Evolutionary conservation across 148 eudicot genomes (phyloP).

Genomic region (Nyssa sinensis): DNA sequence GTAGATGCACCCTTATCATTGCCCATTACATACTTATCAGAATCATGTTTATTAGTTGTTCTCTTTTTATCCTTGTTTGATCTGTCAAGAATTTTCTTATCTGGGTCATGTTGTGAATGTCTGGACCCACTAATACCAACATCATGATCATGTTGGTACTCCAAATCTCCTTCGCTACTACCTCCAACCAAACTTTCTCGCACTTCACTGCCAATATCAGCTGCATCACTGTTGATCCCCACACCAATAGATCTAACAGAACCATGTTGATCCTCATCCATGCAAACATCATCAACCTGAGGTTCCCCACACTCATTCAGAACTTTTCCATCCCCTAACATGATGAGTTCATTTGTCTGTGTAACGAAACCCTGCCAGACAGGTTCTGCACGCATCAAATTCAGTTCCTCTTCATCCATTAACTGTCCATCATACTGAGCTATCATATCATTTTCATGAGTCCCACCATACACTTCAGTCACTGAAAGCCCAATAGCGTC

Average conservation of each 20-base stretch:
- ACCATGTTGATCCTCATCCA: constrained; percentile 88
- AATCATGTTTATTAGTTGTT: constrained; percentile 32
- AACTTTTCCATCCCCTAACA: constrained; percentile 72
- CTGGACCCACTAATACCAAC: constrained; percentile 45
- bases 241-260: constrained; percentile 98
- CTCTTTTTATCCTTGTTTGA: constrained; percentile 45
- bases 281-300: constrained; percentile 53
- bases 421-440: constrained; percentile 85
- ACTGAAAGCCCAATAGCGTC: constrained; percentile 69
- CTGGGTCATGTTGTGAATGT: constrained; percentile 34
- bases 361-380: constrained; percentile 97
- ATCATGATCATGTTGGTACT: constrained; percentile 70
- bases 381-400: constrained; percentile 85
- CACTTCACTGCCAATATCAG: constrained; percentile 85
- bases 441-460: constrained; percentile 57
- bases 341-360: constrained; percentile 74
- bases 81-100: constrained; percentile 34
- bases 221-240: constrained; percentile 93
- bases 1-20: constrained; percentile 36
- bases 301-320: constrained; percentile 56
- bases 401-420: constrained; percentile 88
- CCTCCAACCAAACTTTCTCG: constrained; percentile 91
- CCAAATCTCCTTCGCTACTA: constrained; percentile 84
- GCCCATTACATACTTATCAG: constrained; percentile 38
- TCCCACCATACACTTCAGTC: constrained; percentile 60